These are phyloP conservation scores for Diplodia sapinea DNA, from an alignment of 2,329 filamentous ascomycete genomes.

Conservation along the genomic window DNA sequence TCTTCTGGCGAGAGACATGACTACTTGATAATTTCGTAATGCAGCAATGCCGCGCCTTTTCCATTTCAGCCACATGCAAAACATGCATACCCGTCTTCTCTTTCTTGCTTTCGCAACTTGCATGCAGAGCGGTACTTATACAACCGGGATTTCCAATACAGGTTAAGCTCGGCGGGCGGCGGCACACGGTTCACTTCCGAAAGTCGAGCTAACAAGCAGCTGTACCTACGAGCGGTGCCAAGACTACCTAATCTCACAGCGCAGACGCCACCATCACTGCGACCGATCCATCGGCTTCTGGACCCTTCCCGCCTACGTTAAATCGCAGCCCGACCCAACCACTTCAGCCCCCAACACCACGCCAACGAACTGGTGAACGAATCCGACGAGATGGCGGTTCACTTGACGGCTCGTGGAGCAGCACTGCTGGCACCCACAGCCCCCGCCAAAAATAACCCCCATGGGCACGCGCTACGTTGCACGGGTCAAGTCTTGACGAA, in stretches of 20 bases:
- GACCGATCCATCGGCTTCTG: background rate
- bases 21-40: background rate
- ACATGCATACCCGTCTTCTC: background rate
- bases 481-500: background rate
- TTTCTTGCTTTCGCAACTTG: too few relatives aligned
- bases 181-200: slow-evolving; percentile 1
- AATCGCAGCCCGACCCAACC: background rate
- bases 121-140: background rate
- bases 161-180: background rate
- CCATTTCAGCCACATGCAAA: background rate
- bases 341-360: background rate
- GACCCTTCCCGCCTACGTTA: background rate
- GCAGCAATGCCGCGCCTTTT: slow-evolving; percentile 5
- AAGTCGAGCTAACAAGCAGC: background rate
- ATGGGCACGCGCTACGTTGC: background rate
- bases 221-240: slow-evolving; percentile 5
- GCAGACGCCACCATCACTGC: background rate
- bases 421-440: background rate
- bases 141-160: background rate
- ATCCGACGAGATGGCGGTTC: background rate
- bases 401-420: background rate
- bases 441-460: slow-evolving; percentile 13
- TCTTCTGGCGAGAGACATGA: background rate
- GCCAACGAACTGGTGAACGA: background rate
- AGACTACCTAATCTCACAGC: background rate